Evolutionary conservation across 176 grass and related monocot species (phyloP), one percentile per base, ranked within the genome.

Genomic region (Thinopyrum elongatum): DNA sequence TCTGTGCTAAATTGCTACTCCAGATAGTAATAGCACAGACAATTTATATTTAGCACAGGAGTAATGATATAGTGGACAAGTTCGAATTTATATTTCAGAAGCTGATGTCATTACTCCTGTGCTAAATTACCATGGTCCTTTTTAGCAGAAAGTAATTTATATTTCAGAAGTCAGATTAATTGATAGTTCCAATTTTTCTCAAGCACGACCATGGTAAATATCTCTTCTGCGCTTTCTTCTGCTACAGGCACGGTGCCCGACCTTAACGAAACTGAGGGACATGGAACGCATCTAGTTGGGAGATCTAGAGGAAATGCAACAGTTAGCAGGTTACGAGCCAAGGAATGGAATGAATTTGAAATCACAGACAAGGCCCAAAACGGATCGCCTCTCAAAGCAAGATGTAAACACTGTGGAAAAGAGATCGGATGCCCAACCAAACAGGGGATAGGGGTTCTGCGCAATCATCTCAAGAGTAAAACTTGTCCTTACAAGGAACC

Each of bases 381-480:
- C 0, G 82, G 72, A 7, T 49, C 76, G 13, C 70, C 83, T 1
- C 2, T 49, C 71, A 77, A 26, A 66, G 83, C 72, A 10, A n/a
- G 19, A 44, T 77, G 80, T 71, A 38, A 12, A 5, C n/a, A 83
- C 33, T 84, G 83, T 53, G 0, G 2, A 0, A 19, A 0, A 13
- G 19, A 0, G 39, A 10, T 84, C 34, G 33, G 13, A 1, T 85
- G 83, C 30, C 29, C 17, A 17, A 29, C 61, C 34, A 19, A 2
- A 0, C 65, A 68, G 0, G 83, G 73, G 4, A 85, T 74, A 21
- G 77, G 73, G 0, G 83, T 67, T 55, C 21, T 85, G 44, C 61
- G 8, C 22, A 85, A 77, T 17, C 83, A 85, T 55, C 41, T 66
- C 28, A 84, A 47, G 12, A 84, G 57, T 22, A 60, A 60, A 60